Percentiles rank a stretch among this genome's conserved stretches.
These are phyloP conservation scores for Gracilaria domingensis DNA, from an alignment of 23 red algal genomes.

Conservation along the genomic window DNA sequence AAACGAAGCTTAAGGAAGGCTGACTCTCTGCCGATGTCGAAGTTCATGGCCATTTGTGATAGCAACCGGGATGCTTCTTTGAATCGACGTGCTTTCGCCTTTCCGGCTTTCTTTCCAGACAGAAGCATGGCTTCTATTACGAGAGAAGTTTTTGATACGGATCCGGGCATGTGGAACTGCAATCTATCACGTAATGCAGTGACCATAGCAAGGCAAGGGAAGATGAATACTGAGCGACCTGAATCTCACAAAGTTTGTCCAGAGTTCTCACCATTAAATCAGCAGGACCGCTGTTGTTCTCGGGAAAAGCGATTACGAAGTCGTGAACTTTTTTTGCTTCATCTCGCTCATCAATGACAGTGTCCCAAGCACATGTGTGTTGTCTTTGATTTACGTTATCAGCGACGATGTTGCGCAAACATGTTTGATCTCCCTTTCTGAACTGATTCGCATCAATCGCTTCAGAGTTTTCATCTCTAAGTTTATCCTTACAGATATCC, in stretches of 20 bases:
- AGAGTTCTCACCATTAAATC: conserved; percentile 70
- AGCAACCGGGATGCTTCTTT: conserved; percentile 46
- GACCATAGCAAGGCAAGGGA: neutral
- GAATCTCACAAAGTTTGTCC: conserved; percentile 33
- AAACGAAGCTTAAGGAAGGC: conserved; percentile 29
- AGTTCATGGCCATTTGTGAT: conserved; percentile 36
- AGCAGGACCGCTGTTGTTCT: conserved; percentile 64
- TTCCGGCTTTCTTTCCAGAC: conserved; percentile 68
- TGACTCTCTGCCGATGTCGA: conserved; percentile 18
- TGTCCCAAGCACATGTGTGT: conserved; percentile 27
- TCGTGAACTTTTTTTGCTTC: conserved; percentile 35
- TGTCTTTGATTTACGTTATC: neutral
- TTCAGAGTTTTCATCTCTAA: neutral
- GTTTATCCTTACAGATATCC: conserved; percentile 8
- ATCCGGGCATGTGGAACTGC: neutral
- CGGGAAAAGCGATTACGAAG: conserved; percentile 21
- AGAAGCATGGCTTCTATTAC: conserved; percentile 46
- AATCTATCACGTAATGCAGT: neutral
- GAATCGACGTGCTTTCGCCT: conserved; percentile 62
- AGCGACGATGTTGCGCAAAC: neutral
- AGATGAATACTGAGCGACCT: no score
- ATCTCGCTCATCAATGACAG: conserved; percentile 35
- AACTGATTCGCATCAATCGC: no score
- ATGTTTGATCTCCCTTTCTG: neutral
- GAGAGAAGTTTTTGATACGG: conserved; percentile 21